Base-by-base conservation (phyloP, 2,329 filamentous ascomycete genomes). In the Cytospora piceicola region DNA sequence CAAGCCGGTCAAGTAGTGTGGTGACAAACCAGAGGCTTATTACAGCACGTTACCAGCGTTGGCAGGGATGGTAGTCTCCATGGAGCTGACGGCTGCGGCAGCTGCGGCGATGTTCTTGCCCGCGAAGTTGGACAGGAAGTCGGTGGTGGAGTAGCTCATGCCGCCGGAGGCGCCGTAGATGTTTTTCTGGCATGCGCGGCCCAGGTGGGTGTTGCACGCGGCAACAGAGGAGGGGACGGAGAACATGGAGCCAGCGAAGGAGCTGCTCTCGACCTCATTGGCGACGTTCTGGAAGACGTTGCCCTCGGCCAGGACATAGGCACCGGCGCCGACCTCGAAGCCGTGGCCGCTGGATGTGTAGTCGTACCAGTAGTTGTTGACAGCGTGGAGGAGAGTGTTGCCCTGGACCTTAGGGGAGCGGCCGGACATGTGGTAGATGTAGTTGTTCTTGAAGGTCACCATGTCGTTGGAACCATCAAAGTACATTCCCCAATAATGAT, bases 321-420 rank as follows among this genome's bases (percentile, higher is more conserved):
- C 77, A 42, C 79, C 80, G 5, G 72, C 56, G 62, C 78, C 77
- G 61, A 80, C 75, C 75, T 86, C 86, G 73, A 88, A 87, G 22
- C 83, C 82, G 75, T 88, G 86, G 62, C 82, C 81, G 32, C 75
- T 73, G 9, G 22, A 39, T 4, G 29, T 54, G 75, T 82, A 83
- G 71, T 81, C 78, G 73, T 84, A 79, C 77, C 80, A 87, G 81
- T 84, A 86, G 80, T 88, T 88, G 83, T 87, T 88, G 73, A 86
- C 83, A 54, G 82, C 83, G 75, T 88, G 86, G 63, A 88, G 75
- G 20, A 80, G 76, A 60, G 86, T 80, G 63, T 85, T 85, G 73
- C 83, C 83, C 24, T 79, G 79, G 27, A 88, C 78, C 78, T 88
- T 87, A 71, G 85, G 86, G 20, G 78, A 77, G 63, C 86, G 84